phyloP scores from a whole-genome alignment of 441 rosid species.

The Pelargonium citronellum region DNA sequence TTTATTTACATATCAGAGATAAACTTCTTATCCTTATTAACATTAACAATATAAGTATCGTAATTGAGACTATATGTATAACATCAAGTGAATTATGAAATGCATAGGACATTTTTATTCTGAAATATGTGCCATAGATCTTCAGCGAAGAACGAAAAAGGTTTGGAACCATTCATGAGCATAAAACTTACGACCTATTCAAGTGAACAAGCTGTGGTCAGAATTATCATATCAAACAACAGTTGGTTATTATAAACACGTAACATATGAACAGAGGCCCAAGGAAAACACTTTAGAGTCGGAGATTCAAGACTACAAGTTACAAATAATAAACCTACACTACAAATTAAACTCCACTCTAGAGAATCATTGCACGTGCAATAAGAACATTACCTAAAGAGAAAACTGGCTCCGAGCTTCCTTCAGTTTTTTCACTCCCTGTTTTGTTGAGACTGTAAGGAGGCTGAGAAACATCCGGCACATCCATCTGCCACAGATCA shows the following conservation, averaged over 20 bases:
- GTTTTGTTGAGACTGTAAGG: slow-evolving; percentile 28
- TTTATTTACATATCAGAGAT: slow-evolving; percentile 2
- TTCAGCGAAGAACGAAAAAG: background rate
- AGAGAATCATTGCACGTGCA: slow-evolving; percentile 19
- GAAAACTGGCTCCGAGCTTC: slow-evolving; percentile 18
- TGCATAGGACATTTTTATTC: background rate
- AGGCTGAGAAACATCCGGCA: slow-evolving; percentile 22
- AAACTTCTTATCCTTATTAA: background rate
- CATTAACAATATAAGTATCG: background rate
- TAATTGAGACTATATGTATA: no score
- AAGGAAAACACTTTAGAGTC: background rate
- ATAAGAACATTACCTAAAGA: slow-evolving; percentile 25
- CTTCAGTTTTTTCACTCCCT: slow-evolving; percentile 28
- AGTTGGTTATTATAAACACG: background rate
- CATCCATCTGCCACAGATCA: slow-evolving; percentile 29
- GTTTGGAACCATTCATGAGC: background rate
- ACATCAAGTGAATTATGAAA: background rate
- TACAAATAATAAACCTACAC: background rate
- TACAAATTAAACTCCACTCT: background rate
- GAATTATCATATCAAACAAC: background rate
- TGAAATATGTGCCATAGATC: background rate
- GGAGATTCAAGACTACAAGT: background rate
- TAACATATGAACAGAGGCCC: background rate
- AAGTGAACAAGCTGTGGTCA: background rate
- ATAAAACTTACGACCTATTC: background rate